A percentile compares a stretch with the other conserved stretches of the same genome.
phyloP scores from a whole-genome alignment of 2,329 filamentous ascomycete species.

The Penicillium sp. region DNA sequence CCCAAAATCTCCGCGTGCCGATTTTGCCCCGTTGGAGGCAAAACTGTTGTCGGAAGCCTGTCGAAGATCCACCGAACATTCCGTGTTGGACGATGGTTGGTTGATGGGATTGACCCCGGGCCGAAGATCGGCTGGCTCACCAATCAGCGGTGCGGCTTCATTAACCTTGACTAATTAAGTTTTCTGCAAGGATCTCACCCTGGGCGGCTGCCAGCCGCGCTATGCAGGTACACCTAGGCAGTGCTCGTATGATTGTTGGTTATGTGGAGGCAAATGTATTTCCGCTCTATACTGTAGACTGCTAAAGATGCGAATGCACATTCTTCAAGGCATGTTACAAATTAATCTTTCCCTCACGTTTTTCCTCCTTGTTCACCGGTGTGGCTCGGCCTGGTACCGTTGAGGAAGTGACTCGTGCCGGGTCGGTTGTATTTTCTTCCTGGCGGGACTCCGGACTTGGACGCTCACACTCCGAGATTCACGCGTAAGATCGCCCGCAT shows the following conservation, averaged over 20 bases:
- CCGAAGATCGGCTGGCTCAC: neutral
- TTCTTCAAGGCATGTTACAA: neutral
- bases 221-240: neutral
- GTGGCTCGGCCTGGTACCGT: neutral
- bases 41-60: conserved; percentile 4
- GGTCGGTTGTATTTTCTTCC: neutral
- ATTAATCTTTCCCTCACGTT: neutral
- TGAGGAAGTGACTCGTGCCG: neutral
- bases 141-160: neutral
- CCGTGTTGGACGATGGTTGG: neutral
- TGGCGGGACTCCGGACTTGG: neutral
- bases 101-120: neutral
- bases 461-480: neutral
- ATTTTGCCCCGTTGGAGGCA: conserved; percentile 7
- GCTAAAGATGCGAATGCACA: neutral
- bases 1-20: conserved; percentile 5
- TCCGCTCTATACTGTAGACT: neutral
- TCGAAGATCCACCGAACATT: conserved; percentile 17
- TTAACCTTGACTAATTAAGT: neutral
- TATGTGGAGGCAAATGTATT: neutral
- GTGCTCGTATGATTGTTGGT: neutral
- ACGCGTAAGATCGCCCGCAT: neutral
- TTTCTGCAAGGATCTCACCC: neutral
- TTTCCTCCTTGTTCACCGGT: neutral
- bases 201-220: neutral